A percentile compares a stretch with the other conserved stretches of the same genome.
These are phyloP conservation scores for Apiotrichum mycotoxinovorans DNA, from an alignment of 1,284 basidiomycete species.

Conservation along the genomic window DNA sequence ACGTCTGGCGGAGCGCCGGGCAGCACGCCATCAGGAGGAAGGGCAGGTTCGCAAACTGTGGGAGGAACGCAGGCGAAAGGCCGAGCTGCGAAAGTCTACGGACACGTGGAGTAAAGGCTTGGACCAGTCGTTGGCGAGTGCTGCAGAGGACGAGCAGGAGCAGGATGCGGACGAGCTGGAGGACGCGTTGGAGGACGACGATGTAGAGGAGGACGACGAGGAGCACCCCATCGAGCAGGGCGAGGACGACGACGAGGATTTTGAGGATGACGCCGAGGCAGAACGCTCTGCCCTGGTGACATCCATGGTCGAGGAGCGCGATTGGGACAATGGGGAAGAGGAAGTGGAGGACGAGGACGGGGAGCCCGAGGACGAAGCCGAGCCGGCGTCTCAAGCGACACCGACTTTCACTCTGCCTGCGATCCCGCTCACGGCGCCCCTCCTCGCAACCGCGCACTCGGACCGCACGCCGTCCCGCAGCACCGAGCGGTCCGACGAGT, in stretches of 20 bases:
- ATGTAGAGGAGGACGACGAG: neutral
- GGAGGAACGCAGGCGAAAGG: conserved; percentile 30
- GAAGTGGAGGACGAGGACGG: neutral
- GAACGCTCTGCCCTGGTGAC: neutral
- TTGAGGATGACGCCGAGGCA: neutral
- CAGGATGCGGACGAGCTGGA: neutral
- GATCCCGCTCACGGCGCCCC: neutral
- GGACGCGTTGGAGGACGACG: neutral
- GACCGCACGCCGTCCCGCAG: conserved; percentile 38
- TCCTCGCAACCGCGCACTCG: neutral
- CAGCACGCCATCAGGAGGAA: conserved; percentile 40
- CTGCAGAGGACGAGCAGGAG: neutral
- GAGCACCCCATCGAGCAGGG: too few species aligned
- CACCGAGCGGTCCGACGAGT: conserved; percentile 39
- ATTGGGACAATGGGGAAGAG: neutral
- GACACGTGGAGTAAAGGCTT: neutral
- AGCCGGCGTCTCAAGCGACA: too few species aligned
- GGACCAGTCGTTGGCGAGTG: conserved; percentile 4
- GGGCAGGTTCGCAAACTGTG: conserved; percentile 37
- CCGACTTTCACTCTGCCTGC: neutral
- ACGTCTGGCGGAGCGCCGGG: conserved; percentile 41
- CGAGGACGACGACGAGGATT: neutral
- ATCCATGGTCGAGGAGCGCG: neutral
- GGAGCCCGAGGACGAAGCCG: neutral
- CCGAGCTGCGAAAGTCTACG: neutral